A percentile compares a stretch with the other conserved stretches of the same genome.
Evolutionary conservation across 2,329 filamentous ascomycete species (phyloP).

Genomic region (Dactylellina leptospora): DNA sequence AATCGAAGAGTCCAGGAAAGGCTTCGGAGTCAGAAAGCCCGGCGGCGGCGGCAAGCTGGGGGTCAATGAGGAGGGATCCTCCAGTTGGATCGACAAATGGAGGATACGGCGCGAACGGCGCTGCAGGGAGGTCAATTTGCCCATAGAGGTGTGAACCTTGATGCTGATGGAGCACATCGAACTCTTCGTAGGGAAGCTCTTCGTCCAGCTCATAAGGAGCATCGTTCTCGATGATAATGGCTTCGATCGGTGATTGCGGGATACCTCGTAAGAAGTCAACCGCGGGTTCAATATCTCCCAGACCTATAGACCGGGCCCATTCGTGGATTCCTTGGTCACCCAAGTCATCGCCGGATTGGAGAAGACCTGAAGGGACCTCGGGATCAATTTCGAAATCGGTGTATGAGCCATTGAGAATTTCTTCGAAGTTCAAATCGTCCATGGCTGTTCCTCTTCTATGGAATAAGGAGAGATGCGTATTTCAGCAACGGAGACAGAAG

Average conservation of each 20-base stretch:
- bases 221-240: conserved; percentile 14
- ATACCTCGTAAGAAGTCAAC: neutral
- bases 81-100: neutral
- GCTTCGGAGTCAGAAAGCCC: conserved; percentile 9
- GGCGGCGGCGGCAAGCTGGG: conserved; percentile 6
- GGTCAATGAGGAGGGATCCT: conserved; percentile 5
- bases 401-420: neutral
- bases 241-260: neutral
- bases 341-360: neutral
- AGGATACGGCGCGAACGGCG: conserved; percentile 2
- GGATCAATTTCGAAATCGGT: neutral
- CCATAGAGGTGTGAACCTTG: neutral
- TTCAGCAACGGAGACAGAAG: too few species aligned
- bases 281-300: neutral
- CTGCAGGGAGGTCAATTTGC: conserved; percentile 5
- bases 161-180: neutral
- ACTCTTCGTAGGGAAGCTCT: neutral
- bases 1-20: neutral
- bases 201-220: conserved; percentile 27
- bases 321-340: neutral
- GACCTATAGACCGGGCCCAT: neutral
- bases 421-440: conserved; percentile 17
- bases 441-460: neutral
- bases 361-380: neutral
- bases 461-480: too few species aligned